phyloP scores from a whole-genome alignment of 1,284 basidiomycete genomes.

The Cryptococcus sp. region DNA sequence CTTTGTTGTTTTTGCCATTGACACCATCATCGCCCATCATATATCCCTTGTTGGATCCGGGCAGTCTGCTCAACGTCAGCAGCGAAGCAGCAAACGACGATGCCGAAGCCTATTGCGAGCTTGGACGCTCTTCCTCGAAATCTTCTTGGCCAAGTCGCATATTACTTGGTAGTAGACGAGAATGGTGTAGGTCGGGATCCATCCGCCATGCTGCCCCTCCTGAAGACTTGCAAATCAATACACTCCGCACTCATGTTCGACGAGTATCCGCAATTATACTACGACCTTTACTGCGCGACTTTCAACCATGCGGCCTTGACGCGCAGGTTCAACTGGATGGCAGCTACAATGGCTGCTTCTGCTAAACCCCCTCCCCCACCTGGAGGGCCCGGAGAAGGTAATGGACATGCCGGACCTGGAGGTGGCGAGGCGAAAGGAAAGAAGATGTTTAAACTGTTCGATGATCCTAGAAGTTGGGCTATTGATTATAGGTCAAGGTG shows the following conservation, averaged over 20 bases:
- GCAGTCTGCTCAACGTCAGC: too few species aligned
- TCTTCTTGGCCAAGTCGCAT: constrained; percentile 26
- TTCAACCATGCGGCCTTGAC: constrained; percentile 43
- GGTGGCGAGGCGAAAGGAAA: constrained; percentile 5
- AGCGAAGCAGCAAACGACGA: too few species aligned
- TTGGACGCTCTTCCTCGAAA: constrained; percentile 23
- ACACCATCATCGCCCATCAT: too few species aligned
- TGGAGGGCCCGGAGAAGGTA: background rate
- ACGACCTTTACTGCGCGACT: constrained; percentile 43
- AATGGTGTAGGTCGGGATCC: constrained; percentile 20
- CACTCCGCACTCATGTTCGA: constrained; percentile 40
- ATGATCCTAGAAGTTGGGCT: constrained; percentile 37
- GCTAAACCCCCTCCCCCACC: constrained; percentile 4
- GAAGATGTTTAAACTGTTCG: constrained; percentile 28
- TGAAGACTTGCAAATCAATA: constrained; percentile 30
- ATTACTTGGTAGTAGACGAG: constrained; percentile 26
- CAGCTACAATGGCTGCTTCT: constrained; percentile 18
- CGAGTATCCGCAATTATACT: constrained; percentile 47
- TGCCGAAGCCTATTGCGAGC: background rate
- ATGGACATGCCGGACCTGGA: background rate
- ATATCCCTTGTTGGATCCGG: too few species aligned
- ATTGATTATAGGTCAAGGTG: constrained; percentile 42
- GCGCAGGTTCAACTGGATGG: constrained; percentile 39
- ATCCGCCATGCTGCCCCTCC: constrained; percentile 28
- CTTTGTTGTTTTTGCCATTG: too few species aligned